Evolutionary conservation across 1,284 basidiomycete genomes (phyloP).

Genomic region (Lignosus rhinocerotis): DNA sequence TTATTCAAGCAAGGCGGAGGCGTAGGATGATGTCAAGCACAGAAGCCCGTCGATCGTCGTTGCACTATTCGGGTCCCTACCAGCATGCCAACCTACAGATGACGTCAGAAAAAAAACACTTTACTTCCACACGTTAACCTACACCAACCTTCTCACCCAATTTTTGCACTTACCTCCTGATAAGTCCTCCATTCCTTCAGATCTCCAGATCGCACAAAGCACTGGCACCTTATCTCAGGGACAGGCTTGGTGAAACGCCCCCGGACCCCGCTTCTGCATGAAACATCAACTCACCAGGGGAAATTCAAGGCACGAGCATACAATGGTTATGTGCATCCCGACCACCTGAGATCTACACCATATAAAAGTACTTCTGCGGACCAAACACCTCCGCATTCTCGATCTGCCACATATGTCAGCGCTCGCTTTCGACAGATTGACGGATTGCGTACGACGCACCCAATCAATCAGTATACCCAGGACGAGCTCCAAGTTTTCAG

Average conservation of each 20-base stretch:
- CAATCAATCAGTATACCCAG: conserved; percentile 13
- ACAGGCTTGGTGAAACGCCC: background rate
- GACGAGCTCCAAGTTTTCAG: conserved; percentile 10
- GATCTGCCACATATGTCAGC: conserved; percentile 1
- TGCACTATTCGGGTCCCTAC: conserved; percentile 17
- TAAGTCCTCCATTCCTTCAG: background rate
- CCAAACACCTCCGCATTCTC: conserved; percentile 16
- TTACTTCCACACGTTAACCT: conserved; percentile 1
- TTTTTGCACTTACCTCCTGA: background rate
- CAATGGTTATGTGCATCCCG: background rate
- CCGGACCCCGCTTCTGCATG: background rate
- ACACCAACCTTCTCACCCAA: background rate
- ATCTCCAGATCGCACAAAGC: background rate
- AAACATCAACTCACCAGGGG: conserved; percentile 6
- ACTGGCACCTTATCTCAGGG: conserved; percentile 2
- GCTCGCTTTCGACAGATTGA: background rate
- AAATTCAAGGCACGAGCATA: conserved; percentile 4
- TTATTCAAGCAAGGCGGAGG: background rate
- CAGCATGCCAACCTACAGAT: conserved; percentile 13
- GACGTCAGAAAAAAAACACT: conserved; percentile 14
- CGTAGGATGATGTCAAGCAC: background rate
- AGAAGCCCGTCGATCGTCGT: conserved; percentile 18
- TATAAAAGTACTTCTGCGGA: conserved; percentile 16
- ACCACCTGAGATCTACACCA: conserved; percentile 1
- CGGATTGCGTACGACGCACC: conserved; percentile 1